Conservation (phyloP, 176 grass and related monocot genomes). For the Carex kokanica region DNA sequence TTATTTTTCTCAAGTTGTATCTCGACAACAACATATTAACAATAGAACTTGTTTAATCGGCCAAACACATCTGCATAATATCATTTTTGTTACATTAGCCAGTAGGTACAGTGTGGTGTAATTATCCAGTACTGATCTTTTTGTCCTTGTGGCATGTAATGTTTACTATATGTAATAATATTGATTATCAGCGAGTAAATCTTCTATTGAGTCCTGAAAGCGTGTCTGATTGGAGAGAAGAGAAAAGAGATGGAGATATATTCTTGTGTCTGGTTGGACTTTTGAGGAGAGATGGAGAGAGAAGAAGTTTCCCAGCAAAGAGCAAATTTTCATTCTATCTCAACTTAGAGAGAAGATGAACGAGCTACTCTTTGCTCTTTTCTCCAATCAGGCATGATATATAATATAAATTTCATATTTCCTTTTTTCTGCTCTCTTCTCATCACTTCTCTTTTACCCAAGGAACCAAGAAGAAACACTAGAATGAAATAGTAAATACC, state of each 20-base stretch:
- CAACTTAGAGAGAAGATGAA: neutral
- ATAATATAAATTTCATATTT: neutral
- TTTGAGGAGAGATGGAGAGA: neutral
- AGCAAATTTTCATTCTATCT: neutral
- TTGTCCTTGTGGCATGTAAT: neutral
- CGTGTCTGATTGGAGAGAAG: neutral
- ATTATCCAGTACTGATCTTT: neutral
- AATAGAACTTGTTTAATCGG: neutral
- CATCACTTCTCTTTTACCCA: neutral
- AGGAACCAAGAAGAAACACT: slow-evolving; percentile 15
- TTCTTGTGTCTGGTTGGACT: neutral
- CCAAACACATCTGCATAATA: neutral
- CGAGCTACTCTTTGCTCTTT: neutral
- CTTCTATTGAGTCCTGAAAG: neutral
- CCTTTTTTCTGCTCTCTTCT: neutral
- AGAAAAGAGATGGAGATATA: neutral
- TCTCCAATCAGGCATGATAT: neutral
- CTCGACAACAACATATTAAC: neutral
- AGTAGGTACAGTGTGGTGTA: neutral
- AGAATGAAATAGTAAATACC: slow-evolving; percentile 44
- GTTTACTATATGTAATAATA: neutral
- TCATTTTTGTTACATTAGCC: neutral
- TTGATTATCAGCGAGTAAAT: neutral
- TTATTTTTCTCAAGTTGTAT: neutral
- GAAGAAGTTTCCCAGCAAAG: neutral